Conservation (phyloP, 208 protist genomes). For the Leishmania major region DNA sequence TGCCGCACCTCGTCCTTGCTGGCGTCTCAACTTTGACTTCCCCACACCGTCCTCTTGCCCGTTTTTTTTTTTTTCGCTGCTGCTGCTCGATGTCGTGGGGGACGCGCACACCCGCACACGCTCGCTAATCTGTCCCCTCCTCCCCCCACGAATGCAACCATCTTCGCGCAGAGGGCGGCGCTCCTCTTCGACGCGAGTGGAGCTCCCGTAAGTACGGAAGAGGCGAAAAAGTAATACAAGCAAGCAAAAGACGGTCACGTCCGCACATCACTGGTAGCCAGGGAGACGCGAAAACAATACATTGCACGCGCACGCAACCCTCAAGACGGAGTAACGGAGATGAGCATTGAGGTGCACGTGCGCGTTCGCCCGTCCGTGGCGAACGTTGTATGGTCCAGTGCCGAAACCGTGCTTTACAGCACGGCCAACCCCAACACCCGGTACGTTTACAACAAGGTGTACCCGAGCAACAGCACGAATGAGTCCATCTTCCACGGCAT, state of each 20-base stretch:
- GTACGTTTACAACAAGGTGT: conserved; percentile 88
- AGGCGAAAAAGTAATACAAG: not conserved
- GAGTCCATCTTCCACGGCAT: conserved; percentile 77
- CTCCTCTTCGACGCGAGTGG: not conserved
- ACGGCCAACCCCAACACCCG: conserved; percentile 75
- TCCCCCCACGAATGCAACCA: not conserved
- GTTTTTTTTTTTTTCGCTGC: not conserved
- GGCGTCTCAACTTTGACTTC: not conserved
- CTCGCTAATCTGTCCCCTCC: not conserved
- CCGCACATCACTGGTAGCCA: not conserved
- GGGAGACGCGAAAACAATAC: not conserved
- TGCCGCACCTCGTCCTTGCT: not conserved
- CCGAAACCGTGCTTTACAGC: conserved; percentile 86
- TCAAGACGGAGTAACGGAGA: conserved; percentile 8
- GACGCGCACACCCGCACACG: not conserved
- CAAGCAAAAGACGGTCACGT: not conserved
- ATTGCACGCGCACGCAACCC: not conserved
- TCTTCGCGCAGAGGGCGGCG: not conserved
- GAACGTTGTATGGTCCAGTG: conserved; percentile 77
- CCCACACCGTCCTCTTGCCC: not conserved
- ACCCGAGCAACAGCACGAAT: conserved; percentile 79
- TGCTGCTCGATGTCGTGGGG: not conserved
- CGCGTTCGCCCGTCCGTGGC: conserved; percentile 70
- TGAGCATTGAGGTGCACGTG: conserved; percentile 92
- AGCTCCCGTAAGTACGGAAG: not conserved